A percentile compares a stretch with the other conserved stretches of the same genome.
Conservation (phyloP, 2,329 filamentous ascomycete species). For the Colletotrichum sp. region DNA sequence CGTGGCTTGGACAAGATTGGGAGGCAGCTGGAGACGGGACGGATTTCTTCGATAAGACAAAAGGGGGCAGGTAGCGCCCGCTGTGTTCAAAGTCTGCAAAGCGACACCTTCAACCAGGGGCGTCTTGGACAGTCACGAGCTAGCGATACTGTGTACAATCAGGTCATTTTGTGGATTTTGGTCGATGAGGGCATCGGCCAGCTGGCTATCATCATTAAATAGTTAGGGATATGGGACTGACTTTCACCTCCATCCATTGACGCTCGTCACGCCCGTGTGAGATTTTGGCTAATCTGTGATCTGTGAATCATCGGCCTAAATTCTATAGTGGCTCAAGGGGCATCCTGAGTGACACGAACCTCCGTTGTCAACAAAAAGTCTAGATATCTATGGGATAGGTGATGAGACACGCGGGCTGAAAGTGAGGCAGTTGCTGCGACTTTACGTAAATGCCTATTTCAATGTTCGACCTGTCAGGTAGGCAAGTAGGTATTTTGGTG, state of each 20-base stretch:
- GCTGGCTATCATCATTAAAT: not conserved
- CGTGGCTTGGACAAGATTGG: slow-evolving; percentile 8
- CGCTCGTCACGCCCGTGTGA: not conserved
- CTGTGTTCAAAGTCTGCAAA: not conserved
- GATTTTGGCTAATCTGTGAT: not conserved
- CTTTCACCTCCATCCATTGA: not conserved
- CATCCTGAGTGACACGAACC: not conserved
- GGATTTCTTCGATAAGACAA: slow-evolving; percentile 1
- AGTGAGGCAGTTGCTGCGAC: not conserved
- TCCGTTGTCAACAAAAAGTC: not conserved
- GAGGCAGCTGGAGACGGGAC: not conserved
- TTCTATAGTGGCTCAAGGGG: not conserved
- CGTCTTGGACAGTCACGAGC: slow-evolving; percentile 4
- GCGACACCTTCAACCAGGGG: not conserved
- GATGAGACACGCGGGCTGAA: not conserved
- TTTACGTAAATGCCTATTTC: not conserved
- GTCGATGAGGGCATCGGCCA: slow-evolving; percentile 9
- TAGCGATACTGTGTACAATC: slow-evolving; percentile 13
- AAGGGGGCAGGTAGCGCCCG: not conserved
- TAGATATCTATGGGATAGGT: not conserved
- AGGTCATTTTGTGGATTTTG: slow-evolving; percentile 5
- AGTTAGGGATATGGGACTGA: slow-evolving; percentile 5
- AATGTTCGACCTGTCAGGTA: not conserved
- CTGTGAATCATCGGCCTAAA: not conserved
- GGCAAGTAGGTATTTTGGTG: not conserved